phyloP scores from a whole-genome alignment of 495 filamentous ascomycete genomes.

The Barbatosphaeria neglecta region DNA sequence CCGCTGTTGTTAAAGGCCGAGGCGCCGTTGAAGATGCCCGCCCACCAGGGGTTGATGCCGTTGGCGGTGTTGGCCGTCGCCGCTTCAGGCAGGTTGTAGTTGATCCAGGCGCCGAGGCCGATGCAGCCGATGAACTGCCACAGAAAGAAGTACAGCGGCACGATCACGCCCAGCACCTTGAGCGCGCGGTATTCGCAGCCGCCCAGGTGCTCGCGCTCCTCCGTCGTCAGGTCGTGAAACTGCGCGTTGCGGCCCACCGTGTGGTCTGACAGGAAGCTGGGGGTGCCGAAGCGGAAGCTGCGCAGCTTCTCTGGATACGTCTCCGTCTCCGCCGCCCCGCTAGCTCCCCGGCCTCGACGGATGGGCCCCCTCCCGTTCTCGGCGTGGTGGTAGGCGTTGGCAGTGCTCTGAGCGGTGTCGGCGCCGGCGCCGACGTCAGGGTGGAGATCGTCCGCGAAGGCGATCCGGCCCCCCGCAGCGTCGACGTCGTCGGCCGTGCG shows the following conservation, averaged over 20 bases:
- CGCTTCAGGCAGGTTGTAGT: constrained; percentile 43
- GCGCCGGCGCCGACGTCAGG: neutral
- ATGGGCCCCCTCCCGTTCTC: constrained; percentile 1
- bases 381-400: neutral
- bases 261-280: constrained; percentile 14
- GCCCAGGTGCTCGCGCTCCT: constrained; percentile 61
- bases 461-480: constrained; percentile 5
- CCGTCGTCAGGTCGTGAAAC: constrained; percentile 54
- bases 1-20: constrained; percentile 84
- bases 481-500: neutral
- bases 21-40: constrained; percentile 55
- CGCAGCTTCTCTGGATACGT: neutral
- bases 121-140: constrained; percentile 64
- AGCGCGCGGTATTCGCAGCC: constrained; percentile 74
- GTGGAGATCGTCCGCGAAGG: constrained; percentile 9
- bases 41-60: constrained; percentile 54
- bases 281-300: constrained; percentile 5
- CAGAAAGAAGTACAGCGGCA: constrained; percentile 61
- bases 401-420: neutral
- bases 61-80: constrained; percentile 53
- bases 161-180: constrained; percentile 55
- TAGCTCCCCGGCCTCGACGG: no score
- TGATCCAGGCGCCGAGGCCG: constrained; percentile 61
- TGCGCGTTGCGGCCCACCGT: constrained; percentile 58
- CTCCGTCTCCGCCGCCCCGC: neutral